A percentile compares a stretch with the other conserved stretches of the same genome.
Evolutionary conservation across 768 basidiomycete species (phyloP).

Genomic region (Xerocomus potaroensis): DNA sequence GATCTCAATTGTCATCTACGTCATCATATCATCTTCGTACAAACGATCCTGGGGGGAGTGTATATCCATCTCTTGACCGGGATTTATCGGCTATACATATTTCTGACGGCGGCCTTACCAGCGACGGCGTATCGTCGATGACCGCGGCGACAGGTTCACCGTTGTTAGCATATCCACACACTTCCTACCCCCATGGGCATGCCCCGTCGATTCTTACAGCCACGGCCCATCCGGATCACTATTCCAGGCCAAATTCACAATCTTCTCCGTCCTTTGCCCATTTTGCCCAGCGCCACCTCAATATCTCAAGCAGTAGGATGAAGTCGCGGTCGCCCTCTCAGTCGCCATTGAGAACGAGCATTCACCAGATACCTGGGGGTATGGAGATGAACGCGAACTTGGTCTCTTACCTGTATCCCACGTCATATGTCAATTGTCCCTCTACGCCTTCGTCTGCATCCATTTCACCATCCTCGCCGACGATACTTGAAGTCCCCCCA

Average conservation of each 20-base stretch:
- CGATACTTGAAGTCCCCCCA: slow-evolving; percentile 13
- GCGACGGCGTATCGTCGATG: slow-evolving; percentile 4
- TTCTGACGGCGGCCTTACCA: slow-evolving; percentile 13
- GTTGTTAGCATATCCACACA: slow-evolving; percentile 16
- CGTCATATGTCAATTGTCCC: slow-evolving; percentile 46
- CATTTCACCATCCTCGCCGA: slow-evolving; percentile 43
- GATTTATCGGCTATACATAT: slow-evolving; percentile 19
- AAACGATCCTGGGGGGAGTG: slow-evolving; percentile 9
- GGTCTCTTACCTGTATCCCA: slow-evolving; percentile 12
- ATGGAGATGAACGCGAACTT: slow-evolving; percentile 11
- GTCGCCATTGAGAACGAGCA: slow-evolving; percentile 26
- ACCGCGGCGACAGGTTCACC: slow-evolving; percentile 6
- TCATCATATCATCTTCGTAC: slow-evolving; percentile 28
- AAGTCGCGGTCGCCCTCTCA: slow-evolving; percentile 30
- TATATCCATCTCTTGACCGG: slow-evolving; percentile 19
- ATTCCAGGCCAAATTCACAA: slow-evolving; percentile 14
- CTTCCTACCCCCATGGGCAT: slow-evolving; percentile 40
- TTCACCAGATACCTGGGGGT: slow-evolving; percentile 14
- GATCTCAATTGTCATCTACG: slow-evolving; percentile 33
- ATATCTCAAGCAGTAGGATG: slow-evolving; percentile 20
- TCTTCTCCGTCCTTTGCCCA: slow-evolving; percentile 16
- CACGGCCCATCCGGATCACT: slow-evolving; percentile 28
- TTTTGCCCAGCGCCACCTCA: slow-evolving; percentile 25
- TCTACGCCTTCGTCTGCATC: slow-evolving; percentile 58
- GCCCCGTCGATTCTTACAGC: slow-evolving; percentile 48